Evolutionary conservation across 495 filamentous ascomycete species (phyloP).

Genomic region (Penicillium goetzii): DNA sequence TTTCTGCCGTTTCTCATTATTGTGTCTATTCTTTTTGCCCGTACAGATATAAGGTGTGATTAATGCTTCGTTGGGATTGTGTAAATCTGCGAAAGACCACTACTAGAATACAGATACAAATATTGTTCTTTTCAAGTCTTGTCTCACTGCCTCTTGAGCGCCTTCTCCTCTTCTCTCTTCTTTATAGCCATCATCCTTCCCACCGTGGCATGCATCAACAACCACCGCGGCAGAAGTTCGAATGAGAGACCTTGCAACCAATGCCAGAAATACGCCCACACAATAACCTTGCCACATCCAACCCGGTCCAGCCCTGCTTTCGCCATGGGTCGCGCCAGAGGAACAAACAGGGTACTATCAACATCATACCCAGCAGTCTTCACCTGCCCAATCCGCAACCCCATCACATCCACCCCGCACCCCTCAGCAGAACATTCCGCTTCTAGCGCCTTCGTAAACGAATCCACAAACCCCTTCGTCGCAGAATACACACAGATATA

Average conservation of each 20-base stretch:
- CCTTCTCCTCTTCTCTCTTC: slow-evolving; percentile 13
- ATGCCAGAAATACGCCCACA: slow-evolving; percentile 38
- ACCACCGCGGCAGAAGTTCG: slow-evolving; percentile 26
- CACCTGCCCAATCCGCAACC: slow-evolving; percentile 32
- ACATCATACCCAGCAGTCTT: slow-evolving; percentile 29
- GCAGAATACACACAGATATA: slow-evolving; percentile 41
- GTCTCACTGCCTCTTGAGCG: slow-evolving; percentile 20
- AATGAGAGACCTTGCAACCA: slow-evolving; percentile 29
- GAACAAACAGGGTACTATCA: slow-evolving; percentile 25
- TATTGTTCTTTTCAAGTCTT: no score
- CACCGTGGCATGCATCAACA: slow-evolving; percentile 26
- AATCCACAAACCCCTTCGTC: slow-evolving; percentile 44
- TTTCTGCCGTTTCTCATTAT: background rate
- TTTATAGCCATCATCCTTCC: slow-evolving; percentile 22
- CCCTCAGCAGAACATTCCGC: slow-evolving; percentile 35
- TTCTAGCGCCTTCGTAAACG: slow-evolving; percentile 35
- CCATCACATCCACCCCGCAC: slow-evolving; percentile 34
- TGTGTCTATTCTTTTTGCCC: background rate
- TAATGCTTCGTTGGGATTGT: background rate
- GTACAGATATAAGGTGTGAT: slow-evolving; percentile 21
- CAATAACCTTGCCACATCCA: slow-evolving; percentile 33
- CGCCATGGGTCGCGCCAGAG: slow-evolving; percentile 28
- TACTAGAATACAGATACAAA: background rate
- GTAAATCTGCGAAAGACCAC: slow-evolving; percentile 5
- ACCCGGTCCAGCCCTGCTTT: slow-evolving; percentile 35